These are phyloP conservation scores for Phytophthora idaei DNA, from an alignment of 352 stramenopile genomes.

Conservation along the genomic window DNA sequence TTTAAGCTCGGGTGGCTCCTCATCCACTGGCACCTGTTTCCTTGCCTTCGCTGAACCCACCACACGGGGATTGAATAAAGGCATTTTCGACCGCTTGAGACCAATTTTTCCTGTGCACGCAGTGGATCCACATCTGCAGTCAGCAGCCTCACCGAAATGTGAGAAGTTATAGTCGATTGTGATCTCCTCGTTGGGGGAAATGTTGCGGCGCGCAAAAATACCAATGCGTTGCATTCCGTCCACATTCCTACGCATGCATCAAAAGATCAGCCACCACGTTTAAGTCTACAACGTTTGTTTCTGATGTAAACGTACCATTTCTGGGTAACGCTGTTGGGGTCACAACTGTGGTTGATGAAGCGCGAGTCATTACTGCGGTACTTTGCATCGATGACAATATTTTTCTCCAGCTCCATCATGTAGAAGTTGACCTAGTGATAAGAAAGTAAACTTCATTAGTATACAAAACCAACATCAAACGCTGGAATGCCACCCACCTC, in stretches of 20 bases:
- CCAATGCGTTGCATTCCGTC: constrained; percentile 75
- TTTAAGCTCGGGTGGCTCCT: constrained; percentile 60
- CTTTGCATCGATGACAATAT: constrained; percentile 86
- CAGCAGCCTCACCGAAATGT: constrained; percentile 77
- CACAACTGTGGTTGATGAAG: constrained; percentile 97
- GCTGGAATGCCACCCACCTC: constrained; percentile 41
- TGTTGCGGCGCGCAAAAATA: constrained; percentile 75
- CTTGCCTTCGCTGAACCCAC: constrained; percentile 28
- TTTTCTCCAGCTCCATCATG: constrained; percentile 88
- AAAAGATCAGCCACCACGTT: not conserved
- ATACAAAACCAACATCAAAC: not conserved
- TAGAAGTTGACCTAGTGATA: constrained; percentile 76
- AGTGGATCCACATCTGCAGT: constrained; percentile 79
- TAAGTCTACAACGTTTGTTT: not conserved
- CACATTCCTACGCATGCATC: constrained; percentile 52
- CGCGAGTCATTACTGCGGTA: constrained; percentile 92
- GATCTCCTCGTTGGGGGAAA: constrained; percentile 69
- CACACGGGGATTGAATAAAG: constrained; percentile 28
- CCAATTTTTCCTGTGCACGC: constrained; percentile 80
- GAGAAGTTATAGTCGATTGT: constrained; percentile 90
- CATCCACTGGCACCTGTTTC: constrained; percentile 30
- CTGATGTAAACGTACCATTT: constrained; percentile 73
- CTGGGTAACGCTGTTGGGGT: constrained; percentile 94
- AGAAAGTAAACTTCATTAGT: constrained; percentile 3
- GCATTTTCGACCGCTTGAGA: constrained; percentile 62